Conservation (phyloP, 805 yeast genomes). For the Metschnikowia picachoensis region DNA sequence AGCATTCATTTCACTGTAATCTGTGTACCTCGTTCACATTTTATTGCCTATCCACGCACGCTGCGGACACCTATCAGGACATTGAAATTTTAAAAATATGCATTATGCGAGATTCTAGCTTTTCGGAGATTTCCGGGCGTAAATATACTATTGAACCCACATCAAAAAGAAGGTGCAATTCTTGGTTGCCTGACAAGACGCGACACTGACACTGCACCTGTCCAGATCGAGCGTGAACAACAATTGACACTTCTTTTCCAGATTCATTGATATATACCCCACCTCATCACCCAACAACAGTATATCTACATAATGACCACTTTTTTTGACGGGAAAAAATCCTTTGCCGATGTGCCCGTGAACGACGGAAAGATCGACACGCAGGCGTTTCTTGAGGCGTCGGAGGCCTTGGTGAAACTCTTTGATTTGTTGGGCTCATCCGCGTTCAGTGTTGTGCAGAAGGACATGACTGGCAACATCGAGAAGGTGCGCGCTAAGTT, state of each 20-base stretch:
- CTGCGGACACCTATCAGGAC: too few species aligned
- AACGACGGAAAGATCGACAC: constrained; percentile 64
- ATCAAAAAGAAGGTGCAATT: too few species aligned
- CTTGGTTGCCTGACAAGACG: too few species aligned
- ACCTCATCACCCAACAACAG: not conserved
- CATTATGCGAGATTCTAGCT: too few species aligned
- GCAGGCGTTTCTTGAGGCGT: constrained; percentile 72
- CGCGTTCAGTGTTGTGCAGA: constrained; percentile 81
- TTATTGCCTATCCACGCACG: too few species aligned
- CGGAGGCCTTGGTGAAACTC: constrained; percentile 76
- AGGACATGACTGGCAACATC: constrained; percentile 85
- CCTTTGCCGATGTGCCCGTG: constrained; percentile 73
- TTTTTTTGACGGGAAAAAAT: constrained; percentile 73
- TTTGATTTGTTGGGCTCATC: constrained; percentile 83
- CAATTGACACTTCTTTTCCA: not conserved
- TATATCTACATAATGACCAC: constrained; percentile 48
- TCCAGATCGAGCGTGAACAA: not conserved
- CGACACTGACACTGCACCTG: not conserved
- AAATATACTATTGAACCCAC: too few species aligned
- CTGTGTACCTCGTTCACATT: too few species aligned
- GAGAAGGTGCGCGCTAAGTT: constrained; percentile 66
- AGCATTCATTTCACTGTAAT: too few species aligned
- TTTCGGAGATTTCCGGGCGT: too few species aligned
- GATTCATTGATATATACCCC: too few species aligned
- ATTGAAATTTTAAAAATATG: too few species aligned